These are phyloP conservation scores for Saccharomycopsis oosterbeekiorum DNA, from an alignment of 805 yeast species.

Conservation along the genomic window DNA sequence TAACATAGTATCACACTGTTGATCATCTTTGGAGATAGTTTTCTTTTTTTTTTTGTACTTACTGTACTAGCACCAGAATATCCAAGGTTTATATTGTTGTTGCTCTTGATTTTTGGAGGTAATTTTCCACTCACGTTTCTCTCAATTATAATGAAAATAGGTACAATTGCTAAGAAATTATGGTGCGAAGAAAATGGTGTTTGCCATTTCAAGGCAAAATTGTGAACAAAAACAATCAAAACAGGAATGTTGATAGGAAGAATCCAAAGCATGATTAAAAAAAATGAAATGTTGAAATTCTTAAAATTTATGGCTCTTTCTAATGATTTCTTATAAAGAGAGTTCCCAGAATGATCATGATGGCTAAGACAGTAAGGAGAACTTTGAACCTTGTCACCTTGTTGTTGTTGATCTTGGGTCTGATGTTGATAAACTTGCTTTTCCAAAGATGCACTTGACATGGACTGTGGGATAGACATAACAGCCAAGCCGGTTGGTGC, in stretches of 20 bases:
- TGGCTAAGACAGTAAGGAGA: slow-evolving; percentile 8
- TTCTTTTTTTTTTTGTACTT: slow-evolving; percentile 17
- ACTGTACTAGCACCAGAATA: not conserved
- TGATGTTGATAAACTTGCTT: slow-evolving; percentile 13
- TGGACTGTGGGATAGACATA: not conserved
- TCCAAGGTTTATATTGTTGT: not conserved
- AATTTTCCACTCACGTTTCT: slow-evolving; percentile 38
- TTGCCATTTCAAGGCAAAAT: slow-evolving; percentile 65
- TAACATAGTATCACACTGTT: slow-evolving; percentile 37
- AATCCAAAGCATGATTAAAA: slow-evolving; percentile 66
- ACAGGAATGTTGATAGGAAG: slow-evolving; percentile 73
- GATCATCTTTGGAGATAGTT: slow-evolving; percentile 23
- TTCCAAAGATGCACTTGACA: slow-evolving; percentile 10
- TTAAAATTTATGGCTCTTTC: slow-evolving; percentile 26
- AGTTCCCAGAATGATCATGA: slow-evolving; percentile 2
- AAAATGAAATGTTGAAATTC: slow-evolving; percentile 54
- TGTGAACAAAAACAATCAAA: slow-evolving; percentile 71
- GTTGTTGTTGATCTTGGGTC: not conserved
- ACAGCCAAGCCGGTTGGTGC: not conserved
- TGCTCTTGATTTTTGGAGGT: slow-evolving; percentile 1
- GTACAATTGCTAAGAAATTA: slow-evolving; percentile 66
- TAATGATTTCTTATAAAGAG: slow-evolving; percentile 11
- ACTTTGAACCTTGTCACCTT: not conserved
- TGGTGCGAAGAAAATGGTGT: slow-evolving; percentile 85
- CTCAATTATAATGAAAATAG: slow-evolving; percentile 54